Conservation (phyloP, 2,329 filamentous ascomycete genomes). For the Fusarium brachygibbosum region DNA sequence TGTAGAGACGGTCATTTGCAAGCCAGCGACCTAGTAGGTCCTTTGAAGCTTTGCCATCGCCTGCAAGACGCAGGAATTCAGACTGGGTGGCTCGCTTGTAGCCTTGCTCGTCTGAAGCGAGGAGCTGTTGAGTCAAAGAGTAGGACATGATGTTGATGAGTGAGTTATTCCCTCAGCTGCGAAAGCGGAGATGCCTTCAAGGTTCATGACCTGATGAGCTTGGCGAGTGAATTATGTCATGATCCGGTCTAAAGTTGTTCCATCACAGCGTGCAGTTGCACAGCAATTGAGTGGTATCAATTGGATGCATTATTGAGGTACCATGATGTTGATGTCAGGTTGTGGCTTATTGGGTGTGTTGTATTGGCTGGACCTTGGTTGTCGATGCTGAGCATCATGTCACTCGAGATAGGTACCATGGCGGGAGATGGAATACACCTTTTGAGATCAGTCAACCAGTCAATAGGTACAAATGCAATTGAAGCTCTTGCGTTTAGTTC, state of each 20-base stretch:
- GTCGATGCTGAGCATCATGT: neutral
- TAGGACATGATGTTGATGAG: constrained; percentile 24
- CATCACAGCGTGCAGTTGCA: constrained; percentile 7
- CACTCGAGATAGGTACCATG: too few relatives aligned
- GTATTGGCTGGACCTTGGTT: neutral
- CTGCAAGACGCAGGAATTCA: constrained; percentile 75
- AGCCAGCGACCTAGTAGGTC: constrained; percentile 74
- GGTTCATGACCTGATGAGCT: constrained; percentile 8
- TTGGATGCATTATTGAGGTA: neutral
- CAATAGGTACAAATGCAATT: neutral
- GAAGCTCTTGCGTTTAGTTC: neutral
- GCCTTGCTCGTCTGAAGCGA: constrained; percentile 60
- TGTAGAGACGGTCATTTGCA: constrained; percentile 78
- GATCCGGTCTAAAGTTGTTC: constrained; percentile 43
- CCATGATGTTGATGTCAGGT: neutral
- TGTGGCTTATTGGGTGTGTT: neutral
- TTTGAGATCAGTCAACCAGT: too few relatives aligned
- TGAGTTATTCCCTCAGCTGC: constrained; percentile 10
- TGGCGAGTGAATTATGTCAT: constrained; percentile 41
- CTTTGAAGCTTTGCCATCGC: constrained; percentile 71
- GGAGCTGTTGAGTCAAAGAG: constrained; percentile 70
- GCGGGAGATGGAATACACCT: neutral
- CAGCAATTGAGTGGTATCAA: neutral
- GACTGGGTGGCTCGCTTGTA: constrained; percentile 73
- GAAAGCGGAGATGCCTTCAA: constrained; percentile 36